These are phyloP conservation scores for Neoboletus brunneissimus DNA, from an alignment of 768 basidiomycete species.

Conservation along the genomic window DNA sequence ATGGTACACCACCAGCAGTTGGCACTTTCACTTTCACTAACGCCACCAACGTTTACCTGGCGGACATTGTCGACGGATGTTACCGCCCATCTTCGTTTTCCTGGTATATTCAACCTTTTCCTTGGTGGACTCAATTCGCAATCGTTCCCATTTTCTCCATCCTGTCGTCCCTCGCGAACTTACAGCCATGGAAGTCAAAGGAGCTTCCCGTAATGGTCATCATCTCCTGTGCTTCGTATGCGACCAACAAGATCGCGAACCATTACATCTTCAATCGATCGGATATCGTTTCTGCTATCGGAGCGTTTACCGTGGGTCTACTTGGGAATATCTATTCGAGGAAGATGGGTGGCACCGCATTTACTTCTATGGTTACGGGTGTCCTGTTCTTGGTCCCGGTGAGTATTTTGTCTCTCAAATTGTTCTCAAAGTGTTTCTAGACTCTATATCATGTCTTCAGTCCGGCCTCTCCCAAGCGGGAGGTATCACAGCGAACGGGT, in stretches of 20 bases:
- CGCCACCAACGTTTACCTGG: conserved; percentile 40
- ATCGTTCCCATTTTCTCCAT: conserved; percentile 76
- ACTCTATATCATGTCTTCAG: conserved; percentile 34
- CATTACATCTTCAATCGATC: conserved; percentile 83
- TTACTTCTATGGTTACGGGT: conserved; percentile 88
- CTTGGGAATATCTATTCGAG: conserved; percentile 81
- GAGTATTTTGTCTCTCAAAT: conserved; percentile 30
- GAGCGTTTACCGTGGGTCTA: conserved; percentile 77
- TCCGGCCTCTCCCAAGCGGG: conserved; percentile 85
- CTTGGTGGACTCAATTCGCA: conserved; percentile 70
- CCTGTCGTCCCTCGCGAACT: conserved; percentile 69
- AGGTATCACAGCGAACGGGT: conserved; percentile 77
- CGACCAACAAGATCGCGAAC: conserved; percentile 78
- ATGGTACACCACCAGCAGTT: conserved; percentile 42
- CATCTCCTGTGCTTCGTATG: conserved; percentile 78
- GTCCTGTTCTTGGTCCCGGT: conserved; percentile 86
- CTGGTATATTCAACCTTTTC: conserved; percentile 84
- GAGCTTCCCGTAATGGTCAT: conserved; percentile 81
- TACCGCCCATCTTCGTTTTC: conserved; percentile 60
- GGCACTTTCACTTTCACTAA: conserved; percentile 71
- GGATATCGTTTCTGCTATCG: conserved; percentile 82
- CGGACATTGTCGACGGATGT: conserved; percentile 63
- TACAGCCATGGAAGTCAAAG: conserved; percentile 69
- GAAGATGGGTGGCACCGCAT: conserved; percentile 80
- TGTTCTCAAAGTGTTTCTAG: background rate